These are phyloP conservation scores for Abrus pulchellus DNA, from an alignment of 306 rosid species.

Conservation along the genomic window DNA sequence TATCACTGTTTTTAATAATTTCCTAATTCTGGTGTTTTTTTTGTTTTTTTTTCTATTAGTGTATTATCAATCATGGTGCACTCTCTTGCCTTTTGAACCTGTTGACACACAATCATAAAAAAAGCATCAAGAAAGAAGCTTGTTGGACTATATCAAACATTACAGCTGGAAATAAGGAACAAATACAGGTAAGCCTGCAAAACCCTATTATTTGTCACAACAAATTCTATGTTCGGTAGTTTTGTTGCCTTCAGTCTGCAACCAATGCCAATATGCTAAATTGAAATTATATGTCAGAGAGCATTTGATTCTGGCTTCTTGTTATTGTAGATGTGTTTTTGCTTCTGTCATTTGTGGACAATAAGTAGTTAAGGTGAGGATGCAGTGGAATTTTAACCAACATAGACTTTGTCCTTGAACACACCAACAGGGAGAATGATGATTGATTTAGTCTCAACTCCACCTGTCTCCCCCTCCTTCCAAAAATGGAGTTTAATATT, in stretches of 20 bases:
- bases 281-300: neutral
- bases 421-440: neutral
- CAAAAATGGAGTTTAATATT: neutral
- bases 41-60: constrained; percentile 44
- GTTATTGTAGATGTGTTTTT: neutral
- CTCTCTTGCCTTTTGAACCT: constrained; percentile 78
- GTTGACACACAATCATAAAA: constrained; percentile 75
- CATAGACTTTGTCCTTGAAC: neutral
- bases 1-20: neutral
- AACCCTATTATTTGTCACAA: neutral
- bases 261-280: neutral
- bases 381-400: neutral
- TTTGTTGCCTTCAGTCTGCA: neutral
- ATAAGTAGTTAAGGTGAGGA: neutral
- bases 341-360: neutral
- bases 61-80: constrained; percentile 71
- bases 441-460: constrained; percentile 8
- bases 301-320: neutral
- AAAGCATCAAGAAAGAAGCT: constrained; percentile 89
- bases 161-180: constrained; percentile 86
- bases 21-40: constrained; percentile 29
- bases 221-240: neutral
- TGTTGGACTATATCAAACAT: constrained; percentile 92
- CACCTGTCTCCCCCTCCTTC: neutral
- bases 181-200: constrained; percentile 72